phyloP scores from a whole-genome alignment of 768 basidiomycete species.

The Lentinula lateritia region DNA sequence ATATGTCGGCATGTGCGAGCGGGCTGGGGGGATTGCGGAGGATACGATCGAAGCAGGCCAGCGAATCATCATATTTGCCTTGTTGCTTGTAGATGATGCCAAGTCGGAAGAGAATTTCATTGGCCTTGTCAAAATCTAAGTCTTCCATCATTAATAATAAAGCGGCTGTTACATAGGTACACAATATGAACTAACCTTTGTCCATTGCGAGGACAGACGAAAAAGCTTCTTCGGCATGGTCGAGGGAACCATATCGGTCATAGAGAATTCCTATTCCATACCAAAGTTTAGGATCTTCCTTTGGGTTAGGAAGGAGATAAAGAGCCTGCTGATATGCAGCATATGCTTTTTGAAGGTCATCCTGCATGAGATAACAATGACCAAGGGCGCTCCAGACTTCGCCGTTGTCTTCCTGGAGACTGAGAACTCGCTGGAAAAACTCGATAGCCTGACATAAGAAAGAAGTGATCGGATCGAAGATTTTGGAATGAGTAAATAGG shows the following conservation, averaged over 20 bases:
- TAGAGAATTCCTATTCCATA: constrained; percentile 99
- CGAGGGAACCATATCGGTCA: constrained; percentile 95
- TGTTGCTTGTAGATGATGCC: constrained; percentile 99
- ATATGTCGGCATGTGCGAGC: constrained; percentile 94
- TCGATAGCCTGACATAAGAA: constrained; percentile 75
- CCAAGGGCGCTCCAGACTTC: constrained; percentile 98
- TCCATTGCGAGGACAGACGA: constrained; percentile 95
- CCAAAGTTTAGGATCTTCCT: constrained; percentile 99
- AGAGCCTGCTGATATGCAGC: constrained; percentile 98
- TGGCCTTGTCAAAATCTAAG: constrained; percentile 95
- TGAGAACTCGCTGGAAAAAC: constrained; percentile 90
- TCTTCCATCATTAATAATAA: constrained; percentile 27
- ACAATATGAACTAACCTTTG: constrained; percentile 58
- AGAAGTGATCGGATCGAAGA: constrained; percentile 20
- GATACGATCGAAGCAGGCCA: constrained; percentile 94
- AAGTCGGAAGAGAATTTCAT: constrained; percentile 95
- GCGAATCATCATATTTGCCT: constrained; percentile 82
- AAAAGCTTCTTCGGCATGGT: constrained; percentile 99
- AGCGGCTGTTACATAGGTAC: neutral
- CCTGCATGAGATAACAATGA: constrained; percentile 98
- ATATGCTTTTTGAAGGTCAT: constrained; percentile 98
- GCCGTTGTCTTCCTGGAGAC: constrained; percentile 91
- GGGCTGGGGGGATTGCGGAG: constrained; percentile 93
- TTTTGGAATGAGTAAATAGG: constrained; percentile 16
- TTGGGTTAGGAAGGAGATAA: constrained; percentile 92